Evolutionary conservation across 1,284 basidiomycete genomes (phyloP), one percentile per base, ranked within the genome.

Genomic region (Apiotrichum brassicae): DNA sequence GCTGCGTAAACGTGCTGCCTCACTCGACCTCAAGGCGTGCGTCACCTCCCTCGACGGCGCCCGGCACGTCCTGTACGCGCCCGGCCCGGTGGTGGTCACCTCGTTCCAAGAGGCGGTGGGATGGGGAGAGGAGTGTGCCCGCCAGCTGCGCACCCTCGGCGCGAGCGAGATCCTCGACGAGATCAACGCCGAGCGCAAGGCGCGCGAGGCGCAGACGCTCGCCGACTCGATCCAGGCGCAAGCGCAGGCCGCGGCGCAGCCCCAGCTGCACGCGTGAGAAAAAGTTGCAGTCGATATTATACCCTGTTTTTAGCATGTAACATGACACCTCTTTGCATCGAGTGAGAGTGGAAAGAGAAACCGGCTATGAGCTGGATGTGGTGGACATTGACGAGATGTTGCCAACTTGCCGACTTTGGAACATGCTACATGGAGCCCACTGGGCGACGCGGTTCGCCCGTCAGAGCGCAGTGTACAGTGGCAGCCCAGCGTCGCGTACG

Each of bases 11-110:
- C 61, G 68, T 26, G 35, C 49, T 4, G 77, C 75, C 28, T 64
- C 63, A n/a, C 72, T 93, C 57, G 79, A 75, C 34, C 72, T 93
- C 35, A 82, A 81, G 3, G 87, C 85, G 0, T 85, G 85, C 48
- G 86, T 94, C 16, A 94, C 91, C 0, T 81, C 83, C 16, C 74
- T 92, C 16, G 79, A 83, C 57, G 91, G 90, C 0, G 68, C 64
- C 28, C 69, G 70, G 34, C 86, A 91, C 61, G 82, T 93, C 41
- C 76, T 87, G 60, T 78, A 84, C 61, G 79, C 79, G 6, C 60
- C 86, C 38, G 75, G 74, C 51, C 77, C 78, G 41, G 72, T 69
- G n/a, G 78, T 92, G 6, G 68, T 70, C 6, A 78, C 72, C 35
- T 63, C 72, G 1, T 78, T 78, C 46, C 58, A 59, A 54, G 83